Evolutionary conservation across 106 monocot genomes (phyloP), one percentile per base, ranked within the genome.

Genomic region (Posidonia australis): DNA sequence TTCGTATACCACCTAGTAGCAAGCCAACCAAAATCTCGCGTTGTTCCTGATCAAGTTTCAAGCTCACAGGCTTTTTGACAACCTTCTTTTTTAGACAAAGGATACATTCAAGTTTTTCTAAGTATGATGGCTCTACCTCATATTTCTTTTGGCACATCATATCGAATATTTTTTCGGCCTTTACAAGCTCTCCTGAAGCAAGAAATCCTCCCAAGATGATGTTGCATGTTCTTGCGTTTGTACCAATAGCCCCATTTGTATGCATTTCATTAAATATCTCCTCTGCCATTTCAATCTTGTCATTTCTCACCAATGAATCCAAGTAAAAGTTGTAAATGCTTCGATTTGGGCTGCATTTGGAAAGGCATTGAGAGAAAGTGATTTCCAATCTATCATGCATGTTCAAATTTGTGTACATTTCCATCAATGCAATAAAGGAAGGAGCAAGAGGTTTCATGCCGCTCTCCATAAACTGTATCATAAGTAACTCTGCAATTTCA

Each of bases 11-110:
- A 58, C 96, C 96, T 5, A 98, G 71, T 46, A 98, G 70, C 67
- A 98, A 71, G 41, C 98, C 98, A 28, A 85, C 81, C 64, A 98
- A 74, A 29, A 98, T 98, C 57, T 91, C 98, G 21, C 96, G 90
- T 62, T 98, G 98, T 31, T 98, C 85, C 63, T 73, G 63, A 60
- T 83, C 79, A 41, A 98, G 80, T 58, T 83, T 98, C 77, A 88
- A 76, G 17, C 71, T 82, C 5, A 83, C 74, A 59, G 66, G 67
- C 75, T 76, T 82, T 55, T 74, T 67, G 13, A 85, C 71, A 19
- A 87, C 60, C 68, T 79, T 98, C 71, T 54, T 85, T 26, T 85
- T 81, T 52, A 68, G 56, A 56, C 77, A 62, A 59, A 81, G 67
- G 44, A 82, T 66, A 49, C 74, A 75, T 29, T 85, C 72, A 32